Evolutionary conservation across 2,329 filamentous ascomycete species (phyloP).

Genomic region (Diaporthe longicolla): DNA sequence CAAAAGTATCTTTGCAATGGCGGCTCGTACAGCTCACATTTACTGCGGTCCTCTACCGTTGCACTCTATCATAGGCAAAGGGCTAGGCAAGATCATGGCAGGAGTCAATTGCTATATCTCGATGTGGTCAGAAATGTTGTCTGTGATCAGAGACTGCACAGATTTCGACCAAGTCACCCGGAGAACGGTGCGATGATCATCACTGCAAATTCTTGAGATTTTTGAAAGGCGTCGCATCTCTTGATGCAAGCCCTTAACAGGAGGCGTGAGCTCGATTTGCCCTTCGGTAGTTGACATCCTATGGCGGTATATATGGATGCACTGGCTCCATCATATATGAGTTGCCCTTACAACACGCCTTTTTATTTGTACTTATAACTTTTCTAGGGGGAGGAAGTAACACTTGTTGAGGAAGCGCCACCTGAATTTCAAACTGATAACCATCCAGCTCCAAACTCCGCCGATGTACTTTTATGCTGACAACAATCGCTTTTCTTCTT

Average conservation of each 20-base stretch:
- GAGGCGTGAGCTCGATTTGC: background rate
- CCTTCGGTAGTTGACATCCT: rapidly evolving
- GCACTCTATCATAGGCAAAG: background rate
- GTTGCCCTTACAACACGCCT: background rate
- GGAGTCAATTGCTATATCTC: background rate
- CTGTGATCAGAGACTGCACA: background rate
- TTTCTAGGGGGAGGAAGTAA: background rate
- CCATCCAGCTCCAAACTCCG: background rate
- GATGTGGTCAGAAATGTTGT: slow-evolving; percentile 19
- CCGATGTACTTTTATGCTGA: too few species aligned
- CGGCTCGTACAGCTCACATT: background rate
- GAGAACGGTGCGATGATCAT: background rate
- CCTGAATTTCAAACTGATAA: background rate
- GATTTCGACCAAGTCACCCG: slow-evolving; percentile 14
- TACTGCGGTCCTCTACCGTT: background rate
- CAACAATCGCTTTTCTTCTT: background rate
- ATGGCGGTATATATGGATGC: background rate
- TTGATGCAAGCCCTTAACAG: background rate
- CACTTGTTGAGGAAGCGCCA: background rate
- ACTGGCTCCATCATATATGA: too few species aligned
- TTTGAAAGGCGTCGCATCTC: rapidly evolving
- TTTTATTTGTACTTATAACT: background rate
- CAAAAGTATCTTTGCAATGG: background rate
- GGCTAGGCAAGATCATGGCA: background rate
- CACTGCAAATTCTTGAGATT: background rate